phyloP scores from a whole-genome alignment of 2,329 filamentous ascomycete genomes.

The Aspergillus sp. region DNA sequence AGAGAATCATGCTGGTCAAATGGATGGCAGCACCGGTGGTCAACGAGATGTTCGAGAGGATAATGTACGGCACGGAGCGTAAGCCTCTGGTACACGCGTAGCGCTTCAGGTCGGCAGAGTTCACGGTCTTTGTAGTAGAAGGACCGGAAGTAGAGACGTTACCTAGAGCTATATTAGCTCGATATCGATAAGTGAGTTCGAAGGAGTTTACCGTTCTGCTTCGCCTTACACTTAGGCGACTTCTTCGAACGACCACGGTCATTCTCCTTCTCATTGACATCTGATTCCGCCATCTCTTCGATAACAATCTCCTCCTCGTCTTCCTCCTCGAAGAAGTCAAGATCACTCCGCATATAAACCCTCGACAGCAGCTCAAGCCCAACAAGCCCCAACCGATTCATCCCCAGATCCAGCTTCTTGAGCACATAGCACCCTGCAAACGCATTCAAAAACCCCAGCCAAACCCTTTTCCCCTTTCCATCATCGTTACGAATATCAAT shows the following conservation, averaged over 20 bases:
- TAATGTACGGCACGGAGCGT: slow-evolving; percentile 29
- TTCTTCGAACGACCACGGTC: slow-evolving; percentile 9
- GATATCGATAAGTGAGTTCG: not conserved
- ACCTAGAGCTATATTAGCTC: slow-evolving; percentile 2
- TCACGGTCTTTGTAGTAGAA: not conserved
- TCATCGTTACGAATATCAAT: slow-evolving; percentile 33
- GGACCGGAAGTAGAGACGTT: not conserved
- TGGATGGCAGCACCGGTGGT: slow-evolving; percentile 21
- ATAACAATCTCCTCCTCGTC: slow-evolving; percentile 3
- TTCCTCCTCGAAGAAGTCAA: slow-evolving; percentile 26
- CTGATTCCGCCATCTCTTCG: slow-evolving; percentile 7
- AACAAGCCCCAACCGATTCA: slow-evolving; percentile 36
- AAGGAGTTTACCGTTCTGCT: slow-evolving; percentile 9
- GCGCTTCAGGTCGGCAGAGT: slow-evolving; percentile 13
- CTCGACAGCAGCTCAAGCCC: slow-evolving; percentile 42
- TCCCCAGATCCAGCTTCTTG: slow-evolving; percentile 40
- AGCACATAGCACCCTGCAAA: slow-evolving; percentile 39
- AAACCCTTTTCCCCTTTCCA: slow-evolving; percentile 31
- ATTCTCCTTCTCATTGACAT: slow-evolving; percentile 14
- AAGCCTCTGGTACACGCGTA: slow-evolving; percentile 28
- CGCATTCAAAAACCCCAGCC: slow-evolving; percentile 39
- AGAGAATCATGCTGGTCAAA: slow-evolving; percentile 22
- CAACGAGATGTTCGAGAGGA: slow-evolving; percentile 19
- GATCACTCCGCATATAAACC: slow-evolving; percentile 34
- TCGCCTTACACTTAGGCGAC: slow-evolving; percentile 13